Percentiles rank a stretch among this genome's conserved stretches.
Evolutionary conservation across 2,329 filamentous ascomycete genomes (phyloP).

Genomic region (Neonectria faginata): DNA sequence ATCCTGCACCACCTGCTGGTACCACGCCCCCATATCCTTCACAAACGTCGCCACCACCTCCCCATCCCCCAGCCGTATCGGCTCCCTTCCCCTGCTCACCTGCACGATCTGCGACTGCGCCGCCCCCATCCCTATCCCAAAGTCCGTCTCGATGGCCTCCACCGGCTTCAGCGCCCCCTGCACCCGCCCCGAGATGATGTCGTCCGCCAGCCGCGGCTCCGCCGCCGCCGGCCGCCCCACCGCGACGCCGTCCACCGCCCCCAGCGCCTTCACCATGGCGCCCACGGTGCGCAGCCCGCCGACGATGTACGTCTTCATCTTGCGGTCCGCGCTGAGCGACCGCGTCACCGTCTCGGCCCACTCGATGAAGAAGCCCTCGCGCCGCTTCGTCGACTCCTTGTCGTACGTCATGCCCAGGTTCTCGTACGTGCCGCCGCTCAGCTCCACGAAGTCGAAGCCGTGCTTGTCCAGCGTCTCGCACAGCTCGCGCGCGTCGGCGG

Average conservation of each 20-base stretch:
- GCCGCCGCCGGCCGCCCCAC: conserved; percentile 55
- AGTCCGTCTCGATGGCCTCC: conserved; percentile 31
- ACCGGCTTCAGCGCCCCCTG: conserved; percentile 33
- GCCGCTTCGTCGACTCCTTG: conserved; percentile 64
- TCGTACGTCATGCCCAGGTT: conserved; percentile 61
- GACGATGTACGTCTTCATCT: conserved; percentile 68
- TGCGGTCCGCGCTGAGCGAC: conserved; percentile 45
- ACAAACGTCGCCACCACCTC: conserved; percentile 36
- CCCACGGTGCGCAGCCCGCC: conserved; percentile 66
- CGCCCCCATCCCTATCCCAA: conserved; percentile 17
- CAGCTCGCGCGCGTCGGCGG: conserved; percentile 63
- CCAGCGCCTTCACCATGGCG: conserved; percentile 69
- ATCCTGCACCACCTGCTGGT: conserved; percentile 40
- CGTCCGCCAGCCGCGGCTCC: conserved; percentile 46
- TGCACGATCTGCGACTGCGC: conserved; percentile 38
- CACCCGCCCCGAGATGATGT: conserved; percentile 44
- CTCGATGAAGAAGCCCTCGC: conserved; percentile 70
- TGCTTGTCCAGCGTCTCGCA: conserved; percentile 60
- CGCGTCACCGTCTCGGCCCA: conserved; percentile 65
- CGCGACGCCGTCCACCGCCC: conserved; percentile 69
- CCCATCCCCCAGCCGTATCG: conserved; percentile 42
- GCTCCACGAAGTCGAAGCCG: conserved; percentile 68
- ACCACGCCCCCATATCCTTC: conserved; percentile 41
- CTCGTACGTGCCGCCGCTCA: conserved; percentile 71
- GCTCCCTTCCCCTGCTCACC: conserved; percentile 40